Evolutionary conservation across 441 rosid species (phyloP).

Genomic region (Gossypium gossypioides): DNA sequence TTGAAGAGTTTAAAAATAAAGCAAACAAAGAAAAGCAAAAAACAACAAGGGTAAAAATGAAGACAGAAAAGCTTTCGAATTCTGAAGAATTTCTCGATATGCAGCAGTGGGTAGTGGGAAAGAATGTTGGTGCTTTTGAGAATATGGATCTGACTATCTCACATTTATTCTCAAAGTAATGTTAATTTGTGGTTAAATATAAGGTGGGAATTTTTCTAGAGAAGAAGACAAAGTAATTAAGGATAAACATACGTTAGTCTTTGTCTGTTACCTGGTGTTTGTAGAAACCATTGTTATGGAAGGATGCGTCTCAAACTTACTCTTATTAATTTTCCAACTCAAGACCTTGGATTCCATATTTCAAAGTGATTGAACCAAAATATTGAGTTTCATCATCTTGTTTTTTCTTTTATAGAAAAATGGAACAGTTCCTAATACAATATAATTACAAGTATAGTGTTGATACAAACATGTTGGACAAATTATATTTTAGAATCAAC

Average conservation of each 20-base stretch:
- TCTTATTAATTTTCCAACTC: too few species aligned
- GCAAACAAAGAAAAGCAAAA: conserved; percentile 17
- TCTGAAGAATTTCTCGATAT: background rate
- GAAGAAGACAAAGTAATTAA: background rate
- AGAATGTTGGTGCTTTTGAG: conserved; percentile 11
- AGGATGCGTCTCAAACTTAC: too few species aligned
- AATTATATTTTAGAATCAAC: too few species aligned
- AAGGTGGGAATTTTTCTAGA: background rate
- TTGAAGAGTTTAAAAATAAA: background rate
- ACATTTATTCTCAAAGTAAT: background rate
- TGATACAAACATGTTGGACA: too few species aligned
- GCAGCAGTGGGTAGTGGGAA: conserved; percentile 18
- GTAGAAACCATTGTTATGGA: background rate
- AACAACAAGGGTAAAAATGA: conserved; percentile 18
- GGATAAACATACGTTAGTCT: background rate
- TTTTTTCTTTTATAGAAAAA: too few species aligned
- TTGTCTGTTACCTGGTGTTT: background rate
- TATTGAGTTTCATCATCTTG: background rate
- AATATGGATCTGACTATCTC: background rate
- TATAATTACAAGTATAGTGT: too few species aligned
- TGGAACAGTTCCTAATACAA: too few species aligned
- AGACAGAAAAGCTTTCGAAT: background rate
- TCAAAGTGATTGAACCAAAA: background rate
- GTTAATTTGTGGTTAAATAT: background rate
- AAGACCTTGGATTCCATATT: background rate